These are phyloP conservation scores for Sarocladium kiliense DNA, from an alignment of 2,329 filamentous ascomycete genomes.

Conservation along the genomic window DNA sequence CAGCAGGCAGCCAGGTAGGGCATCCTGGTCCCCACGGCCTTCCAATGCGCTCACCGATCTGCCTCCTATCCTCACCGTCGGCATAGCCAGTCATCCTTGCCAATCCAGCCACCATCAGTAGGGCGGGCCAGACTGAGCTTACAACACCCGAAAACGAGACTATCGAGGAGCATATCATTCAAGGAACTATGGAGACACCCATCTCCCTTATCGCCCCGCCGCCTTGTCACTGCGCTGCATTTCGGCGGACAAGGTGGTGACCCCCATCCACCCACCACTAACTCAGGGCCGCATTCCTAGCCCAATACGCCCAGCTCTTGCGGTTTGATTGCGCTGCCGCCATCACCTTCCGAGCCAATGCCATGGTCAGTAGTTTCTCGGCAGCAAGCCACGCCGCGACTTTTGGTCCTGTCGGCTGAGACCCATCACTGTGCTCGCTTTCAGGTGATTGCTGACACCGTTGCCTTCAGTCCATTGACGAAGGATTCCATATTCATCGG, in stretches of 20 bases:
- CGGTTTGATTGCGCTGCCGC: neutral
- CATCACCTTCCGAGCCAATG: neutral
- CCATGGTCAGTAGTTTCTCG: neutral
- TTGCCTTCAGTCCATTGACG: neutral
- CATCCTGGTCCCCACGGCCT: neutral
- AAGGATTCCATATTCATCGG: neutral
- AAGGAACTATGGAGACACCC: neutral
- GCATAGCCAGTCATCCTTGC: too few relatives aligned
- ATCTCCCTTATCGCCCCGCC: slow-evolving; percentile 2
- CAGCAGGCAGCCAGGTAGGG: neutral
- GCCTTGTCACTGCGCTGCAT: neutral
- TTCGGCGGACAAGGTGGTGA: neutral
- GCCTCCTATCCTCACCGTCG: neutral
- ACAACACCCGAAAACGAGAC: too few relatives aligned
- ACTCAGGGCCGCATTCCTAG: neutral
- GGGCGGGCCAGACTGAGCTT: too few relatives aligned
- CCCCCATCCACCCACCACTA: neutral
- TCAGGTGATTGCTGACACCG: neutral
- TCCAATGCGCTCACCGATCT: neutral
- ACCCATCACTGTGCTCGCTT: too few relatives aligned
- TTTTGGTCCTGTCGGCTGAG: neutral
- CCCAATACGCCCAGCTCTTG: neutral
- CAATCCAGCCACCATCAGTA: too few relatives aligned
- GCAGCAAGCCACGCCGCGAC: neutral
- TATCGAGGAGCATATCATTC: neutral